Conservation (phyloP, 345 rosid species). For the Lepidium aucheri region DNA sequence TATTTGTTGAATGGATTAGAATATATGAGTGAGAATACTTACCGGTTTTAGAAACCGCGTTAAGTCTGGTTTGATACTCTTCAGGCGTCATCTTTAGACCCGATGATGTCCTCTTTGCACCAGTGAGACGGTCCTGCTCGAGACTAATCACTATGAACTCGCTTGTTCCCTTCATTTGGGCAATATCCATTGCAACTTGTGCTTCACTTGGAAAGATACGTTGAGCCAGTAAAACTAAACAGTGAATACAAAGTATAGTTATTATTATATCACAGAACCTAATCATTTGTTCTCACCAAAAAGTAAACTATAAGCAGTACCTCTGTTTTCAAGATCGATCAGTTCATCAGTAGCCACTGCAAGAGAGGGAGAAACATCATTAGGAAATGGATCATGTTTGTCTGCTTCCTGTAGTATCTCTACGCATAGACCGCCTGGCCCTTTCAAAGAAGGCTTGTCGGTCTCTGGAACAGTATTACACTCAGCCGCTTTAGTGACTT, state of each 20-base stretch:
- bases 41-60: conserved; percentile 80
- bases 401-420: conserved; percentile 70
- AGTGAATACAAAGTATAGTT: background rate
- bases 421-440: conserved; percentile 46
- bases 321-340: conserved; percentile 75
- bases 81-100: conserved; percentile 58
- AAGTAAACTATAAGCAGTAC: conserved; percentile 25
- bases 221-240: conserved; percentile 66
- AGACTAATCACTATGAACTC: conserved; percentile 43
- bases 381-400: conserved; percentile 41
- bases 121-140: conserved; percentile 11
- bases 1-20: background rate
- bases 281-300: background rate
- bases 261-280: background rate
- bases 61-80: conserved; percentile 52
- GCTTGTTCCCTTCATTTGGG: conserved; percentile 51
- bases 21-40: background rate
- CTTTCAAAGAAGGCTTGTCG: conserved; percentile 39
- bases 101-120: conserved; percentile 35
- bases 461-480: conserved; percentile 34
- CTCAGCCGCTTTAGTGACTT: conserved; percentile 54
- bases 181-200: conserved; percentile 60
- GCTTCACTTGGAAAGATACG: conserved; percentile 79
- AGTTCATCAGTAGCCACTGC: conserved; percentile 56
- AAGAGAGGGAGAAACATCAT: conserved; percentile 54